Base-by-base conservation (phyloP, 1,284 basidiomycete genomes). In the Microbotryum violaceum region DNA sequence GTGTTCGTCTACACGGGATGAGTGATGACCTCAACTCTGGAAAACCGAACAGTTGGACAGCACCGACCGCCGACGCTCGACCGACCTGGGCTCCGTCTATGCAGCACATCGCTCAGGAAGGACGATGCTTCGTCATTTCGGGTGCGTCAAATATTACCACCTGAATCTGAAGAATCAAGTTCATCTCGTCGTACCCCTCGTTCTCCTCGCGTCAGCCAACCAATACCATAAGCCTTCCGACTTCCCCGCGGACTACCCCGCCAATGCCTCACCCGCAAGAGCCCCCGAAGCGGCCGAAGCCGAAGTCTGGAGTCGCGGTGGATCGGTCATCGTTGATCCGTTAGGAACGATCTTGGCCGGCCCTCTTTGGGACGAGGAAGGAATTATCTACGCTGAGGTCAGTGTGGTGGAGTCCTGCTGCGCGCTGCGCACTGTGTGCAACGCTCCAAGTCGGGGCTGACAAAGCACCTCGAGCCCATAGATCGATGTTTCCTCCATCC, bases 41-140 rank as follows among this genome's bases (percentile, higher is more conserved):
- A 12, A 12, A 12, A 12, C 14, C 6, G 82, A 82, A 2, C 80
- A 85, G 69, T 77, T 86, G 27, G 86, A 85, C 71, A 69, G 85
- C 83, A 0, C 85, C 85, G 0, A 87, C 85, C 1, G 86, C 87
- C 27, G 87, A 89, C 69, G 78, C 79, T 3, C 78, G 87, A 16
- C 79, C 81, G 2, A 78, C 77, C 1, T 88, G 86, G 86, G 78
- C 81, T 61, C 78, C 79, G 57, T 81, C 82, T 0, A 87, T 88
- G 85, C 75, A 79, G 57, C 86, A 88, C 71, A 85, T 89, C 58
- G 27, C 27, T 27, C 27, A 85, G 58, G 87, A 89, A 74, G 87
- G 86, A 0, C 80, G 87, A 21, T 86, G 84, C 74, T 88, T 86
- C 71, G 87, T 88, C 52, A 75, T 86, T 42, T 80, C 83, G 14